These are phyloP conservation scores for Russula sp. DNA, from an alignment of 768 basidiomycete genomes.

Conservation along the genomic window DNA sequence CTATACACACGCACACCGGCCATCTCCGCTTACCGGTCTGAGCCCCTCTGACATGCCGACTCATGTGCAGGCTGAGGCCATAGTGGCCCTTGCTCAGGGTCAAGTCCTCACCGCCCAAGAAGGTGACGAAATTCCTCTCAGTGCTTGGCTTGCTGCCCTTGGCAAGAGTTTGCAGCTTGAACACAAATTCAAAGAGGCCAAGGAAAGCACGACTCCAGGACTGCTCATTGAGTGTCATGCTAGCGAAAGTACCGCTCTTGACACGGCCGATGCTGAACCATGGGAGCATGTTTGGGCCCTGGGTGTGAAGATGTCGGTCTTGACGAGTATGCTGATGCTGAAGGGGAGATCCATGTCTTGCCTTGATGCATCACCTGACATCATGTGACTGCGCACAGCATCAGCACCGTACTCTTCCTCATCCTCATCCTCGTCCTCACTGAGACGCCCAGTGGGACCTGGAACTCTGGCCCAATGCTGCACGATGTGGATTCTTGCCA, in stretches of 20 bases:
- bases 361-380: neutral
- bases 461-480: constrained; percentile 7
- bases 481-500: neutral
- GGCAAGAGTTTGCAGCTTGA: no score
- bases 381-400: constrained; percentile 20
- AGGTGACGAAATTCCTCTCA: constrained; percentile 40
- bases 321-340: constrained; percentile 53
- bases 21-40: constrained; percentile 37
- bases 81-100: constrained; percentile 67
- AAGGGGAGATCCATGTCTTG: constrained; percentile 45
- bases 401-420: constrained; percentile 29
- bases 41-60: constrained; percentile 60
- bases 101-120: constrained; percentile 55
- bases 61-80: constrained; percentile 72
- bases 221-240: constrained; percentile 12
- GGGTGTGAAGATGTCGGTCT: constrained; percentile 21
- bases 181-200: no score
- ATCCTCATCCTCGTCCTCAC: constrained; percentile 20
- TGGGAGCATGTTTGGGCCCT: constrained; percentile 9
- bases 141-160: no score
- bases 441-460: constrained; percentile 11
- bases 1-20: neutral
- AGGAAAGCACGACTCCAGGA: constrained; percentile 19
- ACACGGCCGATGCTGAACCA: no score
- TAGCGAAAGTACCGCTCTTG: no score